Percentiles rank a stretch among this genome's conserved stretches.
These are phyloP conservation scores for Geranium incanum DNA, from an alignment of 441 rosid species.

Conservation along the genomic window DNA sequence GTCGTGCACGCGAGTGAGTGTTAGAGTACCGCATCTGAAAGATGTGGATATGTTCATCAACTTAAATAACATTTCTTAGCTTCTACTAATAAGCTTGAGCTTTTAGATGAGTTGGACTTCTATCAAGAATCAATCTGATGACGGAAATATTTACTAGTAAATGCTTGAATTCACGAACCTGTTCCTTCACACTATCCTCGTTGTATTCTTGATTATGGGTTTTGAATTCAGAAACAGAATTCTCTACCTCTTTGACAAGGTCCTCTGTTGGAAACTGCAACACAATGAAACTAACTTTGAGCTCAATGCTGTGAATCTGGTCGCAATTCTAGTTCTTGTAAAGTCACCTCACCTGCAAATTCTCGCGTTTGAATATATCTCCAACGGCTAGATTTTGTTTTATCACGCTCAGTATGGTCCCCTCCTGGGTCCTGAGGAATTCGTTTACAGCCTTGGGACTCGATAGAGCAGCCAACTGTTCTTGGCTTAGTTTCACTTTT, in stretches of 20 bases:
- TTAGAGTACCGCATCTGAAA: too few species aligned
- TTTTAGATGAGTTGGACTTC: not conserved
- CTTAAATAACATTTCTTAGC: too few species aligned
- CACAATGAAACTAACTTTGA: constrained; percentile 9
- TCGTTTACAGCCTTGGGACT: constrained; percentile 80
- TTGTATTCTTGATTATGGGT: constrained; percentile 74
- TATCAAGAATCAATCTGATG: not conserved
- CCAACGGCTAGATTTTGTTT: constrained; percentile 89
- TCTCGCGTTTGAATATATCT: constrained; percentile 82
- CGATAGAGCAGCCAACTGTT: constrained; percentile 72
- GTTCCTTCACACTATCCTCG: constrained; percentile 67
- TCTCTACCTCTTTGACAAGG: constrained; percentile 73
- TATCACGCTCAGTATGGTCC: constrained; percentile 55
- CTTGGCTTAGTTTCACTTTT: constrained; percentile 60
- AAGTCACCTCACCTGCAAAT: constrained; percentile 47
- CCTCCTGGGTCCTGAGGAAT: constrained; percentile 62
- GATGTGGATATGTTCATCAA: too few species aligned
- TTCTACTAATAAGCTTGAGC: not conserved
- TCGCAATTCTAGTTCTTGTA: not conserved
- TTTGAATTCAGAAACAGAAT: constrained; percentile 72
- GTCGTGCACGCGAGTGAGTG: too few species aligned
- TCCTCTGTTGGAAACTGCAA: constrained; percentile 79
- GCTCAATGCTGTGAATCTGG: not conserved
- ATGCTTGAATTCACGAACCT: constrained; percentile 37
- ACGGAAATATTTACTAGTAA: not conserved